Percentiles rank a stretch among this genome's conserved stretches.
Evolutionary conservation across 129 eudicot genomes (phyloP).

Genomic region (Centella asiatica): DNA sequence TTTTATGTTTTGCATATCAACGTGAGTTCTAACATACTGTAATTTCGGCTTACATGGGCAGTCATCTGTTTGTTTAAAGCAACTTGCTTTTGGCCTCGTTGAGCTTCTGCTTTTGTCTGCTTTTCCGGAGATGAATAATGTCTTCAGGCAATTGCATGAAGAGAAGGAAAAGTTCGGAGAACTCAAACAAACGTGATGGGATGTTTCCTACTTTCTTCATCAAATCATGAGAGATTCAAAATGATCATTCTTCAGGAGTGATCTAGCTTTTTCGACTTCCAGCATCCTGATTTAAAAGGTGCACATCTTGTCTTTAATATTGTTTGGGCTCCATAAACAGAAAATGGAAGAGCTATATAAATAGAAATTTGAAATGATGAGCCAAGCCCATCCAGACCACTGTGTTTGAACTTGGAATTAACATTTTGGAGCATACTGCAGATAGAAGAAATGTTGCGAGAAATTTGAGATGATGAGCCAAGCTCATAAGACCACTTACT

Average conservation of each 20-base stretch:
- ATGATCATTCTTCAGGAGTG: conserved; percentile 11
- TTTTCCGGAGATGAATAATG: conserved; percentile 70
- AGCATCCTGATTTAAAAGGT: not conserved
- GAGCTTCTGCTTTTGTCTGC: conserved; percentile 70
- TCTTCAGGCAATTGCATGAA: conserved; percentile 57
- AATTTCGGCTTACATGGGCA: conserved; percentile 24
- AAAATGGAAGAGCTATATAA: not conserved
- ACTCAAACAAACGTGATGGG: conserved; percentile 20
- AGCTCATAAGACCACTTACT: not conserved
- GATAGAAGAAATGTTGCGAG: not conserved
- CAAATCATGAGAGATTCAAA: conserved; percentile 10
- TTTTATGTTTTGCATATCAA: not conserved
- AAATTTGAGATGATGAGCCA: not conserved
- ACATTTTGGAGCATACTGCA: not conserved
- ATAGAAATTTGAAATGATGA: not conserved
- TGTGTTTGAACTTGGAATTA: not conserved
- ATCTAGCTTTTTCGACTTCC: not conserved
- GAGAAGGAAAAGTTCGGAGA: conserved; percentile 76
- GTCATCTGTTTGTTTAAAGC: conserved; percentile 90
- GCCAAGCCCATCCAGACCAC: not conserved
- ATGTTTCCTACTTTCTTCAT: not conserved
- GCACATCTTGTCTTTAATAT: not conserved
- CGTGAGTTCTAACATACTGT: not conserved
- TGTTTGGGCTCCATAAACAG: too few relatives aligned
- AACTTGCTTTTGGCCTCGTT: conserved; percentile 61